Conservation (phyloP, 306 rosid genomes). For the Medicago lupulina region DNA sequence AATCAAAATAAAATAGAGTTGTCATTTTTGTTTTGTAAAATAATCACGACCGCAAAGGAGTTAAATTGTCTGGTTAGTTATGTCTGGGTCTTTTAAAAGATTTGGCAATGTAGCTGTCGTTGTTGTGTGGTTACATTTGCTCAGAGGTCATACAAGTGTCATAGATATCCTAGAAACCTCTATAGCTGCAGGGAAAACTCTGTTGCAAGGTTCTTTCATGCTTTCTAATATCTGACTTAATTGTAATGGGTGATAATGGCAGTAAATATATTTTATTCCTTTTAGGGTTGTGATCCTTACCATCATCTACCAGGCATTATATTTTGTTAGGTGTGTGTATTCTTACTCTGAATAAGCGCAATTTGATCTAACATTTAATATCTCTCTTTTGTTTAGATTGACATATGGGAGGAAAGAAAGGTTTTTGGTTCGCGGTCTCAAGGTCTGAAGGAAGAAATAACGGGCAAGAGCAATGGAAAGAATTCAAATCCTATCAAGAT, state of each 20-base stretch:
- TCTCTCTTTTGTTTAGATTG: conserved; percentile 63
- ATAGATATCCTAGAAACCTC: neutral
- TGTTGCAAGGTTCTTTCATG: neutral
- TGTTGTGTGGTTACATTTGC: neutral
- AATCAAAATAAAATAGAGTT: neutral
- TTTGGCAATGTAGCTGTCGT: neutral
- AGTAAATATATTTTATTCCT: conserved; percentile 3
- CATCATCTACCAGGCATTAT: neutral
- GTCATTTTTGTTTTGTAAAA: neutral
- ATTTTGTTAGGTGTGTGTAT: neutral
- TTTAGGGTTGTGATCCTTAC: conserved; percentile 14
- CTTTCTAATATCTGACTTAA: conserved; percentile 20
- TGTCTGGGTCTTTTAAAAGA: neutral
- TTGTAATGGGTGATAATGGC: conserved; percentile 13
- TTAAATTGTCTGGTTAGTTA: neutral
- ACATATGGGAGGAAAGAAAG: conserved; percentile 93
- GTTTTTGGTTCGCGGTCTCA: conserved; percentile 96
- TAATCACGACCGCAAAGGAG: no score
- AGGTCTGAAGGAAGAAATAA: conserved; percentile 84
- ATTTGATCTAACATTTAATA: neutral
- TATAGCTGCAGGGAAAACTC: neutral
- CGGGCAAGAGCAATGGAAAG: conserved; percentile 80
- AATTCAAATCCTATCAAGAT: conserved; percentile 83
- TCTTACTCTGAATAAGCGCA: conserved; percentile 4
- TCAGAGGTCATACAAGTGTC: neutral